A percentile compares a stretch with the other conserved stretches of the same genome.
Conservation (phyloP, 768 basidiomycete genomes). For the Termitomyces sp. region DNA sequence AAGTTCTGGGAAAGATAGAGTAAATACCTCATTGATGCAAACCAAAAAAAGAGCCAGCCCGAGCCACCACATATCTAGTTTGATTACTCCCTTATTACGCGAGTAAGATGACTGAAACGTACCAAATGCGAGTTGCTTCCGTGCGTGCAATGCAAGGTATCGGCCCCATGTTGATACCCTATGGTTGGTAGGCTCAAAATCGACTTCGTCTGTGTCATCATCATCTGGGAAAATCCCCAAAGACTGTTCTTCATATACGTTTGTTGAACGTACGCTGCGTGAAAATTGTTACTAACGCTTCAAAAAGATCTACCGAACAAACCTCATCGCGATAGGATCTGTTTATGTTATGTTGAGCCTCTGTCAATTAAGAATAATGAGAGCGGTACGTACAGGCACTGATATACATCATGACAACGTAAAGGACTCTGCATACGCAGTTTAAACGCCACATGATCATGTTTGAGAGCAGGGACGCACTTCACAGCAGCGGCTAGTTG, state of each 20-base stretch:
- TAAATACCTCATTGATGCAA: conserved; percentile 85
- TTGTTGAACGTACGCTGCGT: conserved; percentile 79
- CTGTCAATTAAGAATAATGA: neutral
- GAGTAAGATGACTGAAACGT: conserved; percentile 14
- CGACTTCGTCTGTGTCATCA: conserved; percentile 42
- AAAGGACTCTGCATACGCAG: conserved; percentile 57
- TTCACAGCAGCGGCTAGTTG: conserved; percentile 86
- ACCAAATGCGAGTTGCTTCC: conserved; percentile 91
- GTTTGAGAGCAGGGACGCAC: conserved; percentile 32
- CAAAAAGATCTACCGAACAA: conserved; percentile 1
- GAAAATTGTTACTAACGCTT: neutral
- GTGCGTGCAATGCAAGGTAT: conserved; percentile 77
- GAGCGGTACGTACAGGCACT: conserved; percentile 58
- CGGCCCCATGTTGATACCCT: conserved; percentile 67
- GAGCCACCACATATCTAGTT: conserved; percentile 94
- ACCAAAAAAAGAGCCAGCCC: conserved; percentile 79
- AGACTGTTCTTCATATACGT: conserved; percentile 91
- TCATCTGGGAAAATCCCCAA: conserved; percentile 68
- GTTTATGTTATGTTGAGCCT: neutral
- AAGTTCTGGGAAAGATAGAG: neutral
- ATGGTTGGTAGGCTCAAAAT: conserved; percentile 36
- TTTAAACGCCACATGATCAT: neutral
- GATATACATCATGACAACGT: conserved; percentile 93
- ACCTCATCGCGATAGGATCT: conserved; percentile 85
- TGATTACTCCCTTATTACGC: neutral